Conservation (phyloP, 352 stramenopile species). For the Phytophthora meadii region DNA sequence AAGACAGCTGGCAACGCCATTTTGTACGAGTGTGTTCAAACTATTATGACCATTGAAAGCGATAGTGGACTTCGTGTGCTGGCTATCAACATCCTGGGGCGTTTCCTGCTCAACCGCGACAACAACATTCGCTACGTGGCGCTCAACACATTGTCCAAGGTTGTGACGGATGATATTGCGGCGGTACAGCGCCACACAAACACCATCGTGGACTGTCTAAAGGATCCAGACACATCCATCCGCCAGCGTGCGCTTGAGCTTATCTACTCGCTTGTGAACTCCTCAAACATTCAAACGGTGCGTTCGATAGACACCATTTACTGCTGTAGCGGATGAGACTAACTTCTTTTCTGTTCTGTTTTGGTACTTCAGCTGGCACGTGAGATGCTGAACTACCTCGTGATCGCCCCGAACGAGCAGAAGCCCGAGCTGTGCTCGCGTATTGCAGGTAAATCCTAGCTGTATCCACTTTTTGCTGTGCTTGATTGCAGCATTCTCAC, state of each 20-base stretch:
- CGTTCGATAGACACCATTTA: slow-evolving; percentile 4
- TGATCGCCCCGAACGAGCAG: slow-evolving; percentile 96
- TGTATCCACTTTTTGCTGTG: background rate
- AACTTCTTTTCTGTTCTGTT: background rate
- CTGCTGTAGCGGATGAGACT: background rate
- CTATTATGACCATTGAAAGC: slow-evolving; percentile 98
- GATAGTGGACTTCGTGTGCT: slow-evolving; percentile 97
- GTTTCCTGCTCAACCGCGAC: slow-evolving; percentile 99
- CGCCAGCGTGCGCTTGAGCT: slow-evolving; percentile 98
- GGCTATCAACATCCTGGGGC: slow-evolving; percentile 99
- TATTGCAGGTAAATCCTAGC: slow-evolving; percentile 85
- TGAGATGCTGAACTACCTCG: slow-evolving; percentile 99
- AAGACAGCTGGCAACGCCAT: slow-evolving; percentile 99
- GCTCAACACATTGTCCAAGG: slow-evolving; percentile 96
- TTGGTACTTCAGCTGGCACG: slow-evolving; percentile 83
- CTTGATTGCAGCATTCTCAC: slow-evolving; percentile 3
- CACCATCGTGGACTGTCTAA: slow-evolving; percentile 95
- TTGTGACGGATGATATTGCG: slow-evolving; percentile 89
- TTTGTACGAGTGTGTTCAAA: slow-evolving; percentile 99
- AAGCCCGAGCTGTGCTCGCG: slow-evolving; percentile 95
- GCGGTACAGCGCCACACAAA: slow-evolving; percentile 98
- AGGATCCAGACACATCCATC: slow-evolving; percentile 99
- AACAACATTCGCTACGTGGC: slow-evolving; percentile 99
- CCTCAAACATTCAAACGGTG: slow-evolving; percentile 95
- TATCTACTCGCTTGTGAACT: slow-evolving; percentile 98